Percentiles rank a stretch among this genome's conserved stretches.
Conservation (phyloP, 2,329 filamentous ascomycete genomes). For the Metarhizium anisopliae region DNA sequence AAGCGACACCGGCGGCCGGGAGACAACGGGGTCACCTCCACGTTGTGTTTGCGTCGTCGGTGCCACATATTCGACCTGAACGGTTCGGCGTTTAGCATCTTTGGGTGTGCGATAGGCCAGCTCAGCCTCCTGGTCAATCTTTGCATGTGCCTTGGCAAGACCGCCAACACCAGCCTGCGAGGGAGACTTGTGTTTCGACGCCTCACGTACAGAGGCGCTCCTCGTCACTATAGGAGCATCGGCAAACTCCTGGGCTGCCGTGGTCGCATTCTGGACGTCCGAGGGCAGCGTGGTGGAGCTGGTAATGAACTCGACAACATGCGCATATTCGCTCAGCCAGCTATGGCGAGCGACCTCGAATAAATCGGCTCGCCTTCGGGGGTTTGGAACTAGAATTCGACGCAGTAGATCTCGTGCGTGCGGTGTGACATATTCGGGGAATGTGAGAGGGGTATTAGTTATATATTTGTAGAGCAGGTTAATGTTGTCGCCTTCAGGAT, state of each 20-base stretch:
- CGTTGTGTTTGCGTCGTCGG: constrained; percentile 79
- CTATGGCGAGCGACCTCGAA: constrained; percentile 97
- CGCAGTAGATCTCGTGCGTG: constrained; percentile 89
- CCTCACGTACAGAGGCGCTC: constrained; percentile 87
- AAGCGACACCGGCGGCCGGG: constrained; percentile 16
- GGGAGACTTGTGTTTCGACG: constrained; percentile 57
- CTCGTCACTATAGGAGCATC: constrained; percentile 61
- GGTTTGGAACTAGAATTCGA: constrained; percentile 90
- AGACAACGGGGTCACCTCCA: constrained; percentile 33
- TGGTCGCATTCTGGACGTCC: constrained; percentile 75
- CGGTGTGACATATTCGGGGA: constrained; percentile 97
- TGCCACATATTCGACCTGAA: constrained; percentile 96
- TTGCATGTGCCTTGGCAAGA: constrained; percentile 63
- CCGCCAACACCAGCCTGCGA: constrained; percentile 47
- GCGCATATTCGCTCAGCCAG: constrained; percentile 96
- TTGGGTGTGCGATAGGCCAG: constrained; percentile 53
- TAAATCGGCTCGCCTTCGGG: constrained; percentile 85
- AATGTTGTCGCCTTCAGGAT: constrained; percentile 98
- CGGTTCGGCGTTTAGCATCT: constrained; percentile 85
- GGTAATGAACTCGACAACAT: constrained; percentile 93
- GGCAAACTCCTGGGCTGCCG: constrained; percentile 44
- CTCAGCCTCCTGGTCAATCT: constrained; percentile 59
- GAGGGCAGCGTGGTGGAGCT: constrained; percentile 83
- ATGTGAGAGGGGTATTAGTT: constrained; percentile 90
- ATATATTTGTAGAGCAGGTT: constrained; percentile 99